Evolutionary conservation across 495 filamentous ascomycete species (phyloP), one percentile per base, ranked within the genome.

Genomic region (Trichoderma reesei): DNA sequence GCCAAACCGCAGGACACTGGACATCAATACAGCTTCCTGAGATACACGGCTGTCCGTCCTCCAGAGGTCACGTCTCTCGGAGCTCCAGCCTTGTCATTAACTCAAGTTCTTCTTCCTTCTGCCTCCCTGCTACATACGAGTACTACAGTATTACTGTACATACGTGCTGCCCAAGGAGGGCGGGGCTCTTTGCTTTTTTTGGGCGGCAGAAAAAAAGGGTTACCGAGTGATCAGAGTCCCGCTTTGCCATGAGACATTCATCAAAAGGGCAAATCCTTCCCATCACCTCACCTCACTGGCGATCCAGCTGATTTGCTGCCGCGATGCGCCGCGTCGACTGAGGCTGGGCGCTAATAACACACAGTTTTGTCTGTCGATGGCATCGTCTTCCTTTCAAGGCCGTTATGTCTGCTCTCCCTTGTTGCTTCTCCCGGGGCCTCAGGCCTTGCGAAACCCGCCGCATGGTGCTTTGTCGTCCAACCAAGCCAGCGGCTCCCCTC

Each of bases 221-320:
- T 56, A 56, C 51, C 51, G 51, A 56, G 51, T 56, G 51, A 56
- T 56, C 51, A 56, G 51, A 56, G 51, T 56, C 51, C 51, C 51
- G 51, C 51, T 56, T 56, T 56, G 26, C 51, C 51, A 56, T 56
- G 51, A 56, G 51, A 56, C 51, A 56, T 33, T 56, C 51, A 56
- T 56, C 51, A 56, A 56, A 34, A 14, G 51, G 51, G 6, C 13
- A 14, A 14, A 10, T 56, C 51, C 26, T 26, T 26, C 26, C 26
- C 26, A 26, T 31, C 51, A n/a, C 26, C 33, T 56, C 26, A n/a
- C 51, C 51, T 33, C 9, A 11, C 7, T 33, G 26, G 51, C 51
- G 11, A 56, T 34, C 51, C 16, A 31, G 51, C 26, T 56, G 51
- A 56, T 56, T 56, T 56, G 51, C 51, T 56, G 51, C 51, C 1